Evolutionary conservation across 2,329 filamentous ascomycete species (phyloP).

Genomic region (Alternaria angustiovoidea): DNA sequence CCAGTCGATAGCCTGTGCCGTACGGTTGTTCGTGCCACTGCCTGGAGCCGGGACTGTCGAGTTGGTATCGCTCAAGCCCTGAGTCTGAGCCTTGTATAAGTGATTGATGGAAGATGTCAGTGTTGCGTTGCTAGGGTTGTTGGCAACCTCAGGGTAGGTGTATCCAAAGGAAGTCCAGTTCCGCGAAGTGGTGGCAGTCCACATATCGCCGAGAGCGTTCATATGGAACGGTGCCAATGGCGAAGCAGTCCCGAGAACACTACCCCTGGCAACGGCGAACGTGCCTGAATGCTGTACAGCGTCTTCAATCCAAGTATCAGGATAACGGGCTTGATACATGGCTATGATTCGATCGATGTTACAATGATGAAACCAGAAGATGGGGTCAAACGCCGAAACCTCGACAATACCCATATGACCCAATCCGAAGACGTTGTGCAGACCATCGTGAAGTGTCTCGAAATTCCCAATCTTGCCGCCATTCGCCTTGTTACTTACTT

Average conservation of each 20-base stretch:
- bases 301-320: conserved; percentile 44
- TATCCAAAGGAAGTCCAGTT: conserved; percentile 46
- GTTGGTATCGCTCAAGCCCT: conserved; percentile 35
- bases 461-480: conserved; percentile 44
- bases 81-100: conserved; percentile 37
- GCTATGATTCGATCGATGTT: conserved; percentile 40
- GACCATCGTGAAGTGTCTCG: conserved; percentile 42
- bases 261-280: conserved; percentile 29
- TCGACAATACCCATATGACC: conserved; percentile 55
- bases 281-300: conserved; percentile 33
- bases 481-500: conserved; percentile 44
- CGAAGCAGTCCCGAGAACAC: conserved; percentile 29
- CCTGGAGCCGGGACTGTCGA: conserved; percentile 17
- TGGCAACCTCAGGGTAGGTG: conserved; percentile 43
- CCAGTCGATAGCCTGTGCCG: conserved; percentile 38
- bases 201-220: conserved; percentile 43
- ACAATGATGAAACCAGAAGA: conserved; percentile 47
- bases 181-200: conserved; percentile 36
- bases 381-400: conserved; percentile 42
- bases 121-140: conserved; percentile 37
- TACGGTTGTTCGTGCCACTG: conserved; percentile 11
- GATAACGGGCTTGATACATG: conserved; percentile 40
- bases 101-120: conserved; percentile 38
- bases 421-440: conserved; percentile 42
- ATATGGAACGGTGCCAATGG: conserved; percentile 43